Conservation (phyloP, 345 rosid genomes). For the Alliaria petiolata region DNA sequence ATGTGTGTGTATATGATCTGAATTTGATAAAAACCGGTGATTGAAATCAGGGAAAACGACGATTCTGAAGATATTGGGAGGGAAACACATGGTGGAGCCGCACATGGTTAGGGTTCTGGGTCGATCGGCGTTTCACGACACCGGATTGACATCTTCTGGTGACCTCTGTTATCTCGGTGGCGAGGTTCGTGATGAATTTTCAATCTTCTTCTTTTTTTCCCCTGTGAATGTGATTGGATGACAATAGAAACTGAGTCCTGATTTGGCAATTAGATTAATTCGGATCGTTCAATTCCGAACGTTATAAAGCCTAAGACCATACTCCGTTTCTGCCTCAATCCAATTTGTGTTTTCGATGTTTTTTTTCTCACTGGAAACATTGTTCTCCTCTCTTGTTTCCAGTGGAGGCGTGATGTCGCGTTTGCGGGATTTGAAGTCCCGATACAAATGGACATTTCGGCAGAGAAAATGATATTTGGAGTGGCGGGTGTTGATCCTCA, state of each 20-base stretch:
- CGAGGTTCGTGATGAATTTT: slow-evolving; percentile 49
- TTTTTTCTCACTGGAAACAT: neutral
- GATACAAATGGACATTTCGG: slow-evolving; percentile 91
- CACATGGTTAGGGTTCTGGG: slow-evolving; percentile 88
- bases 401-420: slow-evolving; percentile 98
- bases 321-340: neutral
- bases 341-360: neutral
- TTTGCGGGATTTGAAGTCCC: slow-evolving; percentile 97
- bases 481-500: slow-evolving; percentile 81
- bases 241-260: neutral
- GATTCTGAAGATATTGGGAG: slow-evolving; percentile 87
- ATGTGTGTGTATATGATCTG: neutral
- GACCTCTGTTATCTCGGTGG: slow-evolving; percentile 95
- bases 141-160: slow-evolving; percentile 76
- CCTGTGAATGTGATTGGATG: neutral
- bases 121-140: slow-evolving; percentile 92
- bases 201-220: neutral
- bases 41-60: slow-evolving; percentile 72
- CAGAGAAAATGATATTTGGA: slow-evolving; percentile 87
- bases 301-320: neutral
- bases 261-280: neutral
- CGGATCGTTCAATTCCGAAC: neutral
- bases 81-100: slow-evolving; percentile 96
- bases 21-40: neutral
- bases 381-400: slow-evolving; percentile 12